Conservation (phyloP, 2,329 filamentous ascomycete species). For the Talaromyces sp. region DNA sequence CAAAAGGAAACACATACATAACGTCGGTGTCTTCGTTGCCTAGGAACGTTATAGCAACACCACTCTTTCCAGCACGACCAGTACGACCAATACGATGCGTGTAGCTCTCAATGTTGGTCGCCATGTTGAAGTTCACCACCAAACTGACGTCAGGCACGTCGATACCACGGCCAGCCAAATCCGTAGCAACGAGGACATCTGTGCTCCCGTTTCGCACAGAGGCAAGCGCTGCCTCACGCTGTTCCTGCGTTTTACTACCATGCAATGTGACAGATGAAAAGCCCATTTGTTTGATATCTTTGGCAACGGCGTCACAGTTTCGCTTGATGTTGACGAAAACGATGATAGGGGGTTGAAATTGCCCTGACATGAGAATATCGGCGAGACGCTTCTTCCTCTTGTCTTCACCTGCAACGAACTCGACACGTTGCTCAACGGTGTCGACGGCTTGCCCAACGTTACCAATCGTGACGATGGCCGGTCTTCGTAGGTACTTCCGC, state of each 20-base stretch:
- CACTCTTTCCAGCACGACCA: constrained; percentile 93
- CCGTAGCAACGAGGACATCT: constrained; percentile 90
- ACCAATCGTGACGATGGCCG: constrained; percentile 90
- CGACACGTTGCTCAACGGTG: constrained; percentile 94
- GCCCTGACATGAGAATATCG: constrained; percentile 76
- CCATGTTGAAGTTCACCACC: constrained; percentile 99
- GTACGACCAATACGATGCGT: constrained; percentile 96
- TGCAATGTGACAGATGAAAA: constrained; percentile 87
- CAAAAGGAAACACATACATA: constrained; percentile 54
- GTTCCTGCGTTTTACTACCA: constrained; percentile 94
- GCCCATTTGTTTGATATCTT: constrained; percentile 91
- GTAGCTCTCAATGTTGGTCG: constrained; percentile 85
- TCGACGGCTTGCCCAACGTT: constrained; percentile 94
- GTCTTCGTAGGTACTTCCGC: constrained; percentile 90
- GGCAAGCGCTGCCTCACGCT: constrained; percentile 86
- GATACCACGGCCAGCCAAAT: constrained; percentile 94
- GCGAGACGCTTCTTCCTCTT: constrained; percentile 93
- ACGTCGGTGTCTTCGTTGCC: constrained; percentile 86
- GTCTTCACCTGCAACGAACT: constrained; percentile 86
- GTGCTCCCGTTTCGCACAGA: constrained; percentile 76
- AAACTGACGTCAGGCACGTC: constrained; percentile 91
- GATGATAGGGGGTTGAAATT: constrained; percentile 87
- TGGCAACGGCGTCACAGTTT: constrained; percentile 91
- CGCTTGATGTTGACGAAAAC: constrained; percentile 99
- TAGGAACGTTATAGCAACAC: constrained; percentile 93